Base-by-base conservation (phyloP, 192 early-diverging fungal genomes). In the Globomyces pollinis-pini region DNA sequence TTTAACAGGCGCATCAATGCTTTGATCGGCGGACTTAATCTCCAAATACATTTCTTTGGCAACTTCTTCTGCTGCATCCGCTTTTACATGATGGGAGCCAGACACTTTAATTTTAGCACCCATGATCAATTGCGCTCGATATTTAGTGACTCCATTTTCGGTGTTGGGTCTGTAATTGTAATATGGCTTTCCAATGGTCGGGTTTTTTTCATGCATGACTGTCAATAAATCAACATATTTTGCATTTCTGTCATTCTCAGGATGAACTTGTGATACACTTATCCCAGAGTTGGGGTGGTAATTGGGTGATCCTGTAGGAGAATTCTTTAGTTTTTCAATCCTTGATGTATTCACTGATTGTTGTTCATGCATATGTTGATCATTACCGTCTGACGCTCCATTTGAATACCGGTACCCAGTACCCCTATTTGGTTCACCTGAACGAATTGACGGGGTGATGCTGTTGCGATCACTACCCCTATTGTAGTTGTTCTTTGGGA, bases 91-190 rank as follows among this genome's bases (percentile, higher is more conserved):
- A 54, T 23, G 21, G 2, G 38, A 21, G 7, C 9, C 18, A 3
- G 52, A 54, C 12, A 54, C 52, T 16, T 54, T 54, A 39, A 23
- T 38, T 35, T 54, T 35, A 2, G 52, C 3, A 15, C 52, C 52
- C 52, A 54, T 38, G 3, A 54, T 54, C 15, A 54, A 35, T 54
- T 54, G 52, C 1, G 52, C 52, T 39, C 38, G 3, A 15, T 54
- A 54, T 54, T 39, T 39, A 6, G 52, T 54, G 7, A 26, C 52
- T 35, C 52, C 52, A 39, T 54, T 31, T 2, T 24, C 6, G 1
- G 38, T 26, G 20, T 35, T 54, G 3, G 52, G 52, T 33, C 52
- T 35, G 23, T 38, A 26, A 31, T 54, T 54, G 30, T 38, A 54
- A 16, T 38, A 54, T 39, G 52, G 52, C 52, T 26, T 54, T 13